Conservation (phyloP, 2,329 filamentous ascomycete genomes). For the Lasiodiplodia sp. region DNA sequence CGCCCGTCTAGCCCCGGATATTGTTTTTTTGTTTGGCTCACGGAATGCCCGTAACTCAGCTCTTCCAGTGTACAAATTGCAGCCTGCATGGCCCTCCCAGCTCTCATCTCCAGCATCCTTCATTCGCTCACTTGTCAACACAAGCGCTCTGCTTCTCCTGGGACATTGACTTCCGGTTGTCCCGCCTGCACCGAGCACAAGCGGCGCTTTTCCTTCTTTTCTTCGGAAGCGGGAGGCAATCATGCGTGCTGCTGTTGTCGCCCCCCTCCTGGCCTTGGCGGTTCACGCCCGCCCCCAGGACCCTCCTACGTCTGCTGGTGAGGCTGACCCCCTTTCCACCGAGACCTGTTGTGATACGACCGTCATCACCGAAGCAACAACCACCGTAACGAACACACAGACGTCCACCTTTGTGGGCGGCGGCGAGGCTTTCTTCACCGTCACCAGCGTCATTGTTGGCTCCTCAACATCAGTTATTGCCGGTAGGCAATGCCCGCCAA, state of each 20-base stretch:
- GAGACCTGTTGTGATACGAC: constrained; percentile 6
- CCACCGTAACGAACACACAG: neutral
- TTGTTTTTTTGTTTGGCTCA: constrained; percentile 14
- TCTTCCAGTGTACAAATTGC: constrained; percentile 19
- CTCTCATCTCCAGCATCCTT: constrained; percentile 4
- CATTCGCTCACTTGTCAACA: constrained; percentile 5
- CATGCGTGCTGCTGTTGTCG: constrained; percentile 20
- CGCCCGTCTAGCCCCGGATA: neutral
- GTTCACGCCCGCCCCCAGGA: constrained; percentile 10
- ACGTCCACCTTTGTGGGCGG: neutral
- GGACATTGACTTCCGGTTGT: neutral
- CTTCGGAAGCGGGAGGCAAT: neutral
- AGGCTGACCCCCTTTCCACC: neutral
- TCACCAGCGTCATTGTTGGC: neutral
- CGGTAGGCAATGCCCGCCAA: neutral
- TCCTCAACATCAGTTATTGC: neutral
- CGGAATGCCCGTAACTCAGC: constrained; percentile 14
- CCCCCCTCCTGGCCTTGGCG: constrained; percentile 17
- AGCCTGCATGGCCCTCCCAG: neutral
- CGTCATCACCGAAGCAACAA: neutral
- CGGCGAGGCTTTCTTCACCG: neutral
- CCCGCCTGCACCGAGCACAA: neutral
- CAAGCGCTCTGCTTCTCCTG: neutral
- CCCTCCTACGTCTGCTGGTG: neutral
- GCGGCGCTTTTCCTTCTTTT: constrained; percentile 8